Evolutionary conservation across 2,329 filamentous ascomycete genomes (phyloP).

Genomic region (Polychaeton citri): DNA sequence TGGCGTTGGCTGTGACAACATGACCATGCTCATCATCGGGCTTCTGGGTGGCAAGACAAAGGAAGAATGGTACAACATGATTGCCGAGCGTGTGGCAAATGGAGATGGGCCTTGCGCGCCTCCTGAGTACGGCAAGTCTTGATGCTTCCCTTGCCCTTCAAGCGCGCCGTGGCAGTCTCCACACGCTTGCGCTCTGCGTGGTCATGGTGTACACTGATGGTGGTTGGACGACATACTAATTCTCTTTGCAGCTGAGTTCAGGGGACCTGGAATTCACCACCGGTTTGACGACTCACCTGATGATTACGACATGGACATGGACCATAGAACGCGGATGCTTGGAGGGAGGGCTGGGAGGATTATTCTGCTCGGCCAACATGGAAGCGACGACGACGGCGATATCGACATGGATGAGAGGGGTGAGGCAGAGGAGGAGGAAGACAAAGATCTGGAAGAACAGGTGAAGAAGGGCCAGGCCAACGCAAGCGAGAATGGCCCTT

Average conservation of each 20-base stretch:
- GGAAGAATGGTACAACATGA: slow-evolving; percentile 96
- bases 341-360: slow-evolving; percentile 68
- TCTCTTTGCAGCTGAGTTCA: slow-evolving; percentile 31
- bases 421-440: slow-evolving; percentile 36
- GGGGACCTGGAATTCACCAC: slow-evolving; percentile 37
- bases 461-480: slow-evolving; percentile 49
- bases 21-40: slow-evolving; percentile 91
- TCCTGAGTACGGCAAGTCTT: slow-evolving; percentile 93
- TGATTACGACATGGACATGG: slow-evolving; percentile 61
- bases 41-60: slow-evolving; percentile 84
- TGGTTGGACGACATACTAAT: not conserved
- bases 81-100: slow-evolving; percentile 84
- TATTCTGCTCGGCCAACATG: slow-evolving; percentile 69
- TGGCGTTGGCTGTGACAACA: slow-evolving; percentile 97
- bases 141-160: slow-evolving; percentile 13
- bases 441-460: slow-evolving; percentile 75
- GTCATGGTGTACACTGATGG: too few relatives aligned
- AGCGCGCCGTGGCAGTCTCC: not conserved
- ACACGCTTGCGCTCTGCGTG: not conserved
- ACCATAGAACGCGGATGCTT: slow-evolving; percentile 52
- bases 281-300: slow-evolving; percentile 36
- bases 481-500: slow-evolving; percentile 13
- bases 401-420: slow-evolving; percentile 82
- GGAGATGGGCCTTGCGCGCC: slow-evolving; percentile 97
- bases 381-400: slow-evolving; percentile 35